Evolutionary conservation across 192 early-diverging fungal species (phyloP), one percentile per base, ranked within the genome.

Genomic region (Podila clonocystis): DNA sequence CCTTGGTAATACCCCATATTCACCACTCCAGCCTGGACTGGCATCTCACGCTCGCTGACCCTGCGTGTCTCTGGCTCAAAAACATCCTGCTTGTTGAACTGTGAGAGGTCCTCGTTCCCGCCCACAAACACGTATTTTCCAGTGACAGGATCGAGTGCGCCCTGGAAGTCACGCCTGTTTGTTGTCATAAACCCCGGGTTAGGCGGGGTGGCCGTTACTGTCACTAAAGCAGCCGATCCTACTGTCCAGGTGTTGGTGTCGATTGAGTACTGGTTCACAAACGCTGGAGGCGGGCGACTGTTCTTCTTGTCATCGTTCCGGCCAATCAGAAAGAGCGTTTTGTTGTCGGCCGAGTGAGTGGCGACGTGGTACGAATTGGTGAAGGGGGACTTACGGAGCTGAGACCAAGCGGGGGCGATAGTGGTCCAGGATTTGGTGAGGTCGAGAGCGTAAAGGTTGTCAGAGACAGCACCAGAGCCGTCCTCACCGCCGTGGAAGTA

Each of bases 141-240:
- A 7, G 26, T 31, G 11, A 19, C 59, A 5, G 59, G 59, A 34
- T 61, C 30, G 29, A 30, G 26, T 0, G 59, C 59, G 30, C 59
- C 59, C 30, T 61, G 59, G 17, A 61, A 61, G 59, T 61, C 59
- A 61, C 59, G 59, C 59, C 59, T 61, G 59, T 20, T 9, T 9
- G 11, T 4, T 12, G 41, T 45, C 41, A 45, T 15, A 45, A 45
- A 45, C 41, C 13, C 15, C 41, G 41, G 41, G 13, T 45, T 45
- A 3, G 41, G 41, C 41, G 41, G 41, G 41, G 7, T 45, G 7
- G 41, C 41, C 1, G 41, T 45, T 15, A 45, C 0, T 8, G 11
- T 17, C 4, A 45, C 15, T 3, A 17, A 4, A 17, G 12, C 15
- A 15, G 12, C 41, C 11, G 41, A 45, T 15, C 13, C 41, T 0